Percentiles rank a stretch among this genome's conserved stretches.
Conservation (phyloP, 306 rosid species). For the Bauhinia variegata region DNA sequence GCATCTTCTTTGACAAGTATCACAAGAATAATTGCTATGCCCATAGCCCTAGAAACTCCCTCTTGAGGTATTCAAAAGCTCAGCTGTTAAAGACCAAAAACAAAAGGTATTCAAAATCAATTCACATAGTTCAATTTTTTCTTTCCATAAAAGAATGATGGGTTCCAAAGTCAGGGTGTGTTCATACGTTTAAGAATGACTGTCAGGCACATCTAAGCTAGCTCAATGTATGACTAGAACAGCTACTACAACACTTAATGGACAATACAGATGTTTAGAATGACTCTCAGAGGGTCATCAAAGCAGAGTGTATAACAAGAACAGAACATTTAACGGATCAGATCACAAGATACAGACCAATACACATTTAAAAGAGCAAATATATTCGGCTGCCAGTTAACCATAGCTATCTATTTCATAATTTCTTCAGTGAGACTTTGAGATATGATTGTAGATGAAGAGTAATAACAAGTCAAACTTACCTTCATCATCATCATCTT, state of each 20-base stretch:
- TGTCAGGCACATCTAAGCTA: background rate
- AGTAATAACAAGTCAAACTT: conserved; percentile 43
- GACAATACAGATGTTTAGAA: background rate
- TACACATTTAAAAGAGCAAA: background rate
- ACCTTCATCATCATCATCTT: conserved; percentile 65
- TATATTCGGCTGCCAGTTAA: background rate
- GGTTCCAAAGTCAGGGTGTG: background rate
- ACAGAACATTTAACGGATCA: no score
- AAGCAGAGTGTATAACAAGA: background rate
- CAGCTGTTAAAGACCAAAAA: conserved; percentile 50
- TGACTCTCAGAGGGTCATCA: background rate
- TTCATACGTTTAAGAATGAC: conserved; percentile 23
- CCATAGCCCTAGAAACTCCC: conserved; percentile 37
- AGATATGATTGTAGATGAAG: conserved; percentile 17
- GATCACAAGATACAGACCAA: no score
- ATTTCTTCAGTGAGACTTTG: conserved; percentile 19
- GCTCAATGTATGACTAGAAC: background rate
- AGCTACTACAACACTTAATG: background rate
- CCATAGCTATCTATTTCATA: conserved; percentile 14
- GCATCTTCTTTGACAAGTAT: conserved; percentile 25
- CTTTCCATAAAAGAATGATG: no score
- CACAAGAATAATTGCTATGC: conserved; percentile 37
- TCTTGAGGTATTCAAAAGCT: conserved; percentile 57
- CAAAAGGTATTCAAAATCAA: conserved; percentile 28
- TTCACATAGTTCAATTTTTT: background rate